Percentiles rank a stretch among this genome's conserved stretches.
Evolutionary conservation across 768 basidiomycete genomes (phyloP).

Genomic region (Epithele typhae): DNA sequence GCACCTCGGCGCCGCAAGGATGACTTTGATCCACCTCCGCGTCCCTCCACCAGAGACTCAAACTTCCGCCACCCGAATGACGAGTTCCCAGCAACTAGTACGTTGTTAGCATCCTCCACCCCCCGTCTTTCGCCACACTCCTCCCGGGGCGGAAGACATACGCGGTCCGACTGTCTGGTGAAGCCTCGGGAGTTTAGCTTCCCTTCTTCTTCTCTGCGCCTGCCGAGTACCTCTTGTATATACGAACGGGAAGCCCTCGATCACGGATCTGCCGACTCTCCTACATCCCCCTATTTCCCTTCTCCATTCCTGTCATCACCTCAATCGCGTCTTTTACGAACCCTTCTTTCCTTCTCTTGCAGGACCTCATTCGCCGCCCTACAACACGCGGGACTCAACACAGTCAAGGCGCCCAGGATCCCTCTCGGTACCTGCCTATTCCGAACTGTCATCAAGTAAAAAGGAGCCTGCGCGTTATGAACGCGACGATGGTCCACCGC

Average conservation of each 20-base stretch:
- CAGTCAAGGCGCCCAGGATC: conserved; percentile 20
- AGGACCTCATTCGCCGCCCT: conserved; percentile 46
- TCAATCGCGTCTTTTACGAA: conserved; percentile 31
- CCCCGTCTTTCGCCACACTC: conserved; percentile 36
- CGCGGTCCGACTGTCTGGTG: conserved; percentile 28
- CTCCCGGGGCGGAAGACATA: conserved; percentile 29
- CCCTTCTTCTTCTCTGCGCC: conserved; percentile 28
- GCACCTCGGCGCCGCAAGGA: conserved; percentile 7
- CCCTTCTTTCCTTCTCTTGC: conserved; percentile 37
- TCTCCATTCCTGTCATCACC: conserved; percentile 23
- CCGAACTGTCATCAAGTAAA: not conserved
- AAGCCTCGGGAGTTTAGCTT: conserved; percentile 43
- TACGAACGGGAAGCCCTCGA: conserved; percentile 40
- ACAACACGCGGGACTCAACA: conserved; percentile 29
- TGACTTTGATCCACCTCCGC: conserved; percentile 8
- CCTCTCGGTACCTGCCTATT: conserved; percentile 6
- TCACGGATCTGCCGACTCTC: conserved; percentile 36
- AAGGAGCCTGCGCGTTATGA: conserved; percentile 5
- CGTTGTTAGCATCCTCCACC: conserved; percentile 51
- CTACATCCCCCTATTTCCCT: conserved; percentile 30
- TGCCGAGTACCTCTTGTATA: conserved; percentile 32
- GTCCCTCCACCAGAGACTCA: conserved; percentile 12
- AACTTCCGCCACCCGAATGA: conserved; percentile 13
- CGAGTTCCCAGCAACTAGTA: conserved; percentile 44
- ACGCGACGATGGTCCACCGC: not conserved